phyloP scores from a whole-genome alignment of 139 green algal genomes.

The Chlamydomonas eustigma region DNA sequence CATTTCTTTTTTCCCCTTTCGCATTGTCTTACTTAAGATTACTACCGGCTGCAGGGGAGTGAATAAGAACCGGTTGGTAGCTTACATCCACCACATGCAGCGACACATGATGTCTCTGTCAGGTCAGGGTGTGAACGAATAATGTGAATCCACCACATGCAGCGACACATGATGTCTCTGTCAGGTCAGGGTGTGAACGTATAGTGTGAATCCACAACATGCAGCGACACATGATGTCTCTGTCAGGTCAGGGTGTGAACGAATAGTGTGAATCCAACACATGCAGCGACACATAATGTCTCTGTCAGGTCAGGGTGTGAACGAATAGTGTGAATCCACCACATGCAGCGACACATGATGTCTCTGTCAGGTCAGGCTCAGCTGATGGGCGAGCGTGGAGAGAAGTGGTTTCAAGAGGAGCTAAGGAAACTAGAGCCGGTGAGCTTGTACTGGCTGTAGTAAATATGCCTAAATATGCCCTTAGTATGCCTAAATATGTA shows the following conservation, averaged over 20 bases:
- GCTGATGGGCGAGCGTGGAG: slow-evolving; percentile 5
- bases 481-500: too few relatives aligned
- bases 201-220: too few relatives aligned
- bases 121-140: neutral
- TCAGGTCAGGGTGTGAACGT: too few relatives aligned
- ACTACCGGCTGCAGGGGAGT: neutral
- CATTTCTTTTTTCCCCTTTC: neutral
- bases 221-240: too few relatives aligned
- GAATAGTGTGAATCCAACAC: neutral
- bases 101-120: neutral
- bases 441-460: too few relatives aligned
- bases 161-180: neutral
- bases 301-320: too few relatives aligned
- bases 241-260: too few relatives aligned
- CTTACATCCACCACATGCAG: slow-evolving; percentile 7
- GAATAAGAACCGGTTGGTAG: slow-evolving; percentile 4
- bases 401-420: neutral
- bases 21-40: neutral
- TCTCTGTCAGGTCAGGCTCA: neutral
- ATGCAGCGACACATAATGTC: neutral
- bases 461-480: too few relatives aligned
- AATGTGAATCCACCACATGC: neutral
- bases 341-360: neutral
- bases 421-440: neutral
- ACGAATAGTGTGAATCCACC: neutral